Conservation (phyloP, 208 protist genomes). For the Leishmania tropica region DNA sequence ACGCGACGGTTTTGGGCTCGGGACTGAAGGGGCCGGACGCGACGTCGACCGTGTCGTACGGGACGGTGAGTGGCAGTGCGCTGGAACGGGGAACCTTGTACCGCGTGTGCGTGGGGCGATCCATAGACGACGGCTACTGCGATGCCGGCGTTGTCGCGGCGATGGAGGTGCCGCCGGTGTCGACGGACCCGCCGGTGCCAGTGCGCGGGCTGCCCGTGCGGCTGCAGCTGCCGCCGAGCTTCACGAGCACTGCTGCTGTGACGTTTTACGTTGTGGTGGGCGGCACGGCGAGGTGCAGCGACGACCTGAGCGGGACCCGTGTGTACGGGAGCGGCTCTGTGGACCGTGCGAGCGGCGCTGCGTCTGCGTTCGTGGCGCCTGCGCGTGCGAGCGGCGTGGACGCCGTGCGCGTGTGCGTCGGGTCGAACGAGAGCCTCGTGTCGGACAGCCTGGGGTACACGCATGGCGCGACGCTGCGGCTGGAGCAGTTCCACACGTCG, state of each 20-base stretch:
- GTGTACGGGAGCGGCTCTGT: conserved; percentile 42
- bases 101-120: conserved; percentile 5
- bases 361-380: conserved; percentile 29
- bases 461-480: conserved; percentile 26
- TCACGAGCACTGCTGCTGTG: conserved; percentile 8
- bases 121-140: neutral
- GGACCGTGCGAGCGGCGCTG: conserved; percentile 12
- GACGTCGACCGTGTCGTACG: conserved; percentile 6
- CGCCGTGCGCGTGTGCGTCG: conserved; percentile 28
- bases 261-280: conserved; percentile 5
- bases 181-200: conserved; percentile 4
- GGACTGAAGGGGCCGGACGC: neutral
- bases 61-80: neutral
- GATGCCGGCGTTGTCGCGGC: conserved; percentile 2
- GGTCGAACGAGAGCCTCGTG: conserved; percentile 9
- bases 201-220: conserved; percentile 16
- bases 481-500: conserved; percentile 36
- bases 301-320: conserved; percentile 1
- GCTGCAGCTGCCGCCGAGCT: conserved; percentile 8
- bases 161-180: conserved; percentile 2
- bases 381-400: conserved; percentile 4
- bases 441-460: conserved; percentile 32
- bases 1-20: neutral
- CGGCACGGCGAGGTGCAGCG: neutral
- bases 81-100: neutral